Evolutionary conservation across 108 stramenopile species (phyloP).

Genomic region (Schizochytrium sp.): DNA sequence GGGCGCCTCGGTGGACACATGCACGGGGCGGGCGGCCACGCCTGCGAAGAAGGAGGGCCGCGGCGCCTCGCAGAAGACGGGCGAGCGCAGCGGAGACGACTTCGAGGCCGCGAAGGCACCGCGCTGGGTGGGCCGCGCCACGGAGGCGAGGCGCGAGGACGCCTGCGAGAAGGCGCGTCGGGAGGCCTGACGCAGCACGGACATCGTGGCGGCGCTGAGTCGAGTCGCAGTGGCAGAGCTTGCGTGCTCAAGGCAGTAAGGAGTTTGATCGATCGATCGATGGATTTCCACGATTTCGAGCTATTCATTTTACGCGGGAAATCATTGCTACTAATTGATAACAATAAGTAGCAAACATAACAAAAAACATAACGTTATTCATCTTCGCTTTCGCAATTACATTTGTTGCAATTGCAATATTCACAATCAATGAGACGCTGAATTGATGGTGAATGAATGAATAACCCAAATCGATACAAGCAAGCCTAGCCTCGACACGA

Average conservation of each 20-base stretch:
- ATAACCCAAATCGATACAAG: too few relatives aligned
- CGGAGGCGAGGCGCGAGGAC: neutral
- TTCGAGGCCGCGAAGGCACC: neutral
- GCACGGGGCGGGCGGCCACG: constrained; percentile 9
- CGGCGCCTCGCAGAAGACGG: neutral
- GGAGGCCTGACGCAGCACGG: neutral
- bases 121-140: neutral
- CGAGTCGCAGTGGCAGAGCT: too few relatives aligned
- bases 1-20: constrained; percentile 27
- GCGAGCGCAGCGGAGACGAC: neutral
- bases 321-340: too few relatives aligned
- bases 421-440: too few relatives aligned
- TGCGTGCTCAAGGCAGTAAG: neutral
- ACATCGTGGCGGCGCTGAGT: too few relatives aligned
- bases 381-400: too few relatives aligned
- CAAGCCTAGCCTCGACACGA: too few relatives aligned
- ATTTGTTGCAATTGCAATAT: too few relatives aligned
- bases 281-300: neutral
- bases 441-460: too few relatives aligned
- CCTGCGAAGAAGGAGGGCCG: neutral
- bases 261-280: neutral
- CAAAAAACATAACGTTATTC: too few relatives aligned
- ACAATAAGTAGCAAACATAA: too few relatives aligned
- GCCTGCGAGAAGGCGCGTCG: too few relatives aligned
- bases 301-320: neutral